A percentile compares a stretch with the other conserved stretches of the same genome.
phyloP scores from a whole-genome alignment of 1,284 basidiomycete species.

The Nidula niveotomentosa region DNA sequence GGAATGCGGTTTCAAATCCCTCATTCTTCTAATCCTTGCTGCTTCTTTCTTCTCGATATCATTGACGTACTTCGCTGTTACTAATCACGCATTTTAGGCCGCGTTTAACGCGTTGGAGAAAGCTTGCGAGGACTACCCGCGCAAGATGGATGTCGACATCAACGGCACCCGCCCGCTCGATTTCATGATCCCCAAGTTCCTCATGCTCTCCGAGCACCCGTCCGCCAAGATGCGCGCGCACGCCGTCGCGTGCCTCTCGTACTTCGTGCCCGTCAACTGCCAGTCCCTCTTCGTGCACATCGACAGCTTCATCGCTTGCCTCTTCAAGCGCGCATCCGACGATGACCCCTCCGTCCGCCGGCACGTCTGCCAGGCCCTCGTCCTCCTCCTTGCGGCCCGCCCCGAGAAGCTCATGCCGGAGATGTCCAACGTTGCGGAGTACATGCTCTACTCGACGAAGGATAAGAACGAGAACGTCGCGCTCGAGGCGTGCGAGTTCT shows the following conservation, averaged over 20 bases:
- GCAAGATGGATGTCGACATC: conserved; percentile 93
- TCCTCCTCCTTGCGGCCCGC: conserved; percentile 87
- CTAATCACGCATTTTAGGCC: conserved; percentile 52
- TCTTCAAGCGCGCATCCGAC: conserved; percentile 96
- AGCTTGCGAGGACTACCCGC: conserved; percentile 96
- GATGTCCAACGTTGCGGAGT: conserved; percentile 94
- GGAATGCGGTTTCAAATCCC: not conserved
- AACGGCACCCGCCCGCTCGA: conserved; percentile 86
- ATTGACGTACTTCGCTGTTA: conserved; percentile 2
- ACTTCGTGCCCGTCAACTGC: conserved; percentile 85
- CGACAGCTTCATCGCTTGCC: conserved; percentile 88
- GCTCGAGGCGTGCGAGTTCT: conserved; percentile 98
- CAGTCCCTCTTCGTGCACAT: conserved; percentile 89
- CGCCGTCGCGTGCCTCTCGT: conserved; percentile 92
- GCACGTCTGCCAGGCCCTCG: conserved; percentile 95
- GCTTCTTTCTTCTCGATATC: not conserved
- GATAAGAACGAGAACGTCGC: conserved; percentile 96
- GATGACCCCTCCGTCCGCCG: conserved; percentile 91
- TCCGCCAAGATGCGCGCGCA: conserved; percentile 90
- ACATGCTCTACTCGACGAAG: conserved; percentile 98
- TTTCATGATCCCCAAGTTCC: conserved; percentile 95
- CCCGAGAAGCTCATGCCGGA: conserved; percentile 98
- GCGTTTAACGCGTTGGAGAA: conserved; percentile 96
- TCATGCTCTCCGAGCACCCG: conserved; percentile 81
- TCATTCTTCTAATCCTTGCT: not conserved